Evolutionary conservation across 2,329 filamentous ascomycete species (phyloP), one percentile per base, ranked within the genome.

Genomic region (Tolypocladium guangdongense): DNA sequence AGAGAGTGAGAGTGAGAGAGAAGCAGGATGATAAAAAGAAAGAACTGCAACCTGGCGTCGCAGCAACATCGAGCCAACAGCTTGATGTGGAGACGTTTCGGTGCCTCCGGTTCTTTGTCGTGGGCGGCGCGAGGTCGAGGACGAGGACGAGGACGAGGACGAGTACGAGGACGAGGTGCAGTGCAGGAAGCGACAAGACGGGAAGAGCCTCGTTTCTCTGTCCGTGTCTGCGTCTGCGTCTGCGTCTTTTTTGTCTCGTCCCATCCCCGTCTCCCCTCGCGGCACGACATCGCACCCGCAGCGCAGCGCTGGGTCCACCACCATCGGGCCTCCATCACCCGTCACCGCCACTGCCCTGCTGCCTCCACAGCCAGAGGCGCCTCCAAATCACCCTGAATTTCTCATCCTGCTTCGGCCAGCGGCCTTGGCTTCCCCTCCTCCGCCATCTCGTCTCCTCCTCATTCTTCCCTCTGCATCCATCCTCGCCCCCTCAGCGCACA

Each of bases 61-160:
- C 39, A 43, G 39, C 41, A 16, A 4, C 27, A 27, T 3, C 27
- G 27, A 27, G 6, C 27, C 27, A 43, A 27, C 39, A 18, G 2
- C 7, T 8, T 46, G n/a, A 46, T 46, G 32, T 46, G 43, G 43
- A 27, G 43, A 32, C 27, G 43, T 27, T 18, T 50, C 48, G 48
- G 48, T 22, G 30, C 48, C 48, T 50, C 48, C 48, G 48, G 48
- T 36, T 37, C 22, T 50, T 50, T 50, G 48, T 50, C 48, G 48
- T 22, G 48, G 43, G 24, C 43, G 43, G 43, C 16, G 22, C 22
- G 20, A 27, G 18, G 43, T 27, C 43, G 43, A 27, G 20, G 43
- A 16, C 43, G n/a, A 27, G 43, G 24, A 22, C 22, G 20, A 27
- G 18, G 43, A 27, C 43, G 43, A 27, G 20, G 43, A 16, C 43